Evolutionary conservation across 352 stramenopile genomes (phyloP), one percentile per base, ranked within the genome.

Genomic region (Phytophthora lateralis): DNA sequence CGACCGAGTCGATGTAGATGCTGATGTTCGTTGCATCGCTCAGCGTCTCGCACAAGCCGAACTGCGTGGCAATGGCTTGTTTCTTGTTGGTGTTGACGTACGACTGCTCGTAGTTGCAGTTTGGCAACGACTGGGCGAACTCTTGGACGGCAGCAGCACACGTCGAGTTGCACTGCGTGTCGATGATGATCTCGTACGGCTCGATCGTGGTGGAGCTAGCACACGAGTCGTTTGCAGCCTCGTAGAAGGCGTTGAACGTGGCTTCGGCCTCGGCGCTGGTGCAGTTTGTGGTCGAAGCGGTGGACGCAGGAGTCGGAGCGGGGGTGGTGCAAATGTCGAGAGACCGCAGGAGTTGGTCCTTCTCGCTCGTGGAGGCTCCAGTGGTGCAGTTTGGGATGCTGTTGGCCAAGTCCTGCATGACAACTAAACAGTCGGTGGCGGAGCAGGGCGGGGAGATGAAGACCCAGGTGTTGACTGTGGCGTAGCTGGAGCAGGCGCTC

Each of bases 31-130:
- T 35, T 10, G 30, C 42, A 35, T 66, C 17, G 34, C 55, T 11
- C 34, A 66, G 26, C 39, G 47, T 49, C 6, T 66, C 47, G 27
- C 56, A 64, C 27, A 51, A 58, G 10, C 42, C 53, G 37, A 67
- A 57, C 37, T 67, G 52, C 8, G 35, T 58, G 6, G 12, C 46
- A 7, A 58, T 53, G 32, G 61, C 37, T 43, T 66, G 12, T 59
- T 78, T 74, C 58, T 78, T 78, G 57, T 78, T 78, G 26, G 32
- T 60, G 21, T 39, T 53, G 17, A 73, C 65, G 20, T 56, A 14
- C 27, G 55, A 42, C 18, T 57, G 57, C 3, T 61, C 41, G 29
- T 75, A 78, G 42, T 63, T 60, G 51, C 70, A 75, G 34, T 75
- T 63, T 15, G 66, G 66, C 6, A 78, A 47, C 3, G 48, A 34